Base-by-base conservation (phyloP, 2,329 filamentous ascomycete species). In the Calonectria hawksworthii region DNA sequence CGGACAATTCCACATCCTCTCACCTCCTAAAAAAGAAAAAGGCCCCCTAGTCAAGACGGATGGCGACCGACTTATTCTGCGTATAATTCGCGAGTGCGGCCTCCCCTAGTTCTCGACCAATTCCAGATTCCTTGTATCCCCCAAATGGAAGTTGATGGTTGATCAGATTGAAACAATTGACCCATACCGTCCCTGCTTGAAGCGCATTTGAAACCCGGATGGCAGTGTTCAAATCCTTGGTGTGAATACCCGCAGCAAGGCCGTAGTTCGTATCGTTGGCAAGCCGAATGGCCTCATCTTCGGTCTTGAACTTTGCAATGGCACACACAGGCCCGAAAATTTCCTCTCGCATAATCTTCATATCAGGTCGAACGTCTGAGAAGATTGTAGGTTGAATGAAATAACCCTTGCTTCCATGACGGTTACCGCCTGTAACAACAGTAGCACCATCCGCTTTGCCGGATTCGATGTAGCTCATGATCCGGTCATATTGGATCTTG, bases 281-380 rank as follows among this genome's bases (percentile, higher is more conserved):
- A 13, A 51, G 28, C 2, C 4, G 7, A 4, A 66, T 34, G 16
- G 23, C 63, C 41, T 66, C 63, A 0, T 32, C 41, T 18, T 66
- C 63, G 4, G 26, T 21, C 8, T 32, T n/a, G 21, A 66, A 66
- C 63, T 66, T 51, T 18, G 63, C 23, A 34, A 66, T 36, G 21
- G 28, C 18, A 11, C 16, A 26, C 3, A 66, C 63, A 2, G 63
- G 63, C 11, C 63, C 63, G 14, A 66, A 66, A 5, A 66, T 66
- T n/a, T 66, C 63, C 30, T 66, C 63, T 23, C 34, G 26, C 63
- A 66, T 66, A 14, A 66, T 66, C 63, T 66, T 66, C 63, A 66
- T 66, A 8, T 50, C 26, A 11, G 63, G 63, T 0, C 18, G 16
- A 14, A 36, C 63, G 14, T 51, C 26, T 3, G 41, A 18, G 28